Conservation (phyloP, 805 yeast genomes). For the Barnettozyma siamensis region DNA sequence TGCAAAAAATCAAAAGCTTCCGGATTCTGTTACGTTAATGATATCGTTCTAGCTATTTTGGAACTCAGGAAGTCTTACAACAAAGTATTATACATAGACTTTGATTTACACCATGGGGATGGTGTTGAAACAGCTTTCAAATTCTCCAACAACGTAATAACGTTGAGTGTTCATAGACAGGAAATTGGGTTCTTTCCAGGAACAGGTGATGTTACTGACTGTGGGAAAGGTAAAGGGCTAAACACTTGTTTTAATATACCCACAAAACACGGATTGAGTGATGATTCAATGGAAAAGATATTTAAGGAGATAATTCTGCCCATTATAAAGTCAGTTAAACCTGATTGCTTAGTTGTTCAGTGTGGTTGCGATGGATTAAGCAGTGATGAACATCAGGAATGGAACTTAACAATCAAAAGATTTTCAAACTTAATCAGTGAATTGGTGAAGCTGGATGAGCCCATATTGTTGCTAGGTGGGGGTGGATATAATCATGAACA, state of each 20-base stretch:
- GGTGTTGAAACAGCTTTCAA: conserved; percentile 68
- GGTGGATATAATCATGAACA: conserved; percentile 69
- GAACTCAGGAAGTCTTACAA: conserved; percentile 41
- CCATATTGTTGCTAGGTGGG: conserved; percentile 58
- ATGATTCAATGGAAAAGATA: conserved; percentile 34
- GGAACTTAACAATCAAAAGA: conserved; percentile 61
- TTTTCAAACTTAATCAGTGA: conserved; percentile 31
- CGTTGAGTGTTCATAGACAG: conserved; percentile 57
- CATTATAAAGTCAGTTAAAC: conserved; percentile 30
- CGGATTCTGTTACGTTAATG: conserved; percentile 74
- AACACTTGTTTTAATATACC: conserved; percentile 48
- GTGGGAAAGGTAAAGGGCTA: conserved; percentile 33
- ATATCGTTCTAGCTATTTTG: conserved; percentile 52
- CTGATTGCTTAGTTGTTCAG: conserved; percentile 56
- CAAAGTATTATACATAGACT: conserved; percentile 55
- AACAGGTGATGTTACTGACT: conserved; percentile 43
- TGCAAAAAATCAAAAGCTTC: conserved; percentile 47
- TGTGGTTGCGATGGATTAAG: conserved; percentile 72
- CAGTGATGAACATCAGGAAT: conserved; percentile 57
- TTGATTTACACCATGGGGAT: conserved; percentile 78
- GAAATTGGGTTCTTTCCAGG: conserved; percentile 74
- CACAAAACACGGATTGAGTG: conserved; percentile 49
- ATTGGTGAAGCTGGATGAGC: conserved; percentile 27
- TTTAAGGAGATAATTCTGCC: conserved; percentile 40
- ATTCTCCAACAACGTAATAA: conserved; percentile 47